These are phyloP conservation scores for Neotropicomus parvogracilis DNA, from an alignment of 1,284 basidiomycete genomes.

Conservation along the genomic window DNA sequence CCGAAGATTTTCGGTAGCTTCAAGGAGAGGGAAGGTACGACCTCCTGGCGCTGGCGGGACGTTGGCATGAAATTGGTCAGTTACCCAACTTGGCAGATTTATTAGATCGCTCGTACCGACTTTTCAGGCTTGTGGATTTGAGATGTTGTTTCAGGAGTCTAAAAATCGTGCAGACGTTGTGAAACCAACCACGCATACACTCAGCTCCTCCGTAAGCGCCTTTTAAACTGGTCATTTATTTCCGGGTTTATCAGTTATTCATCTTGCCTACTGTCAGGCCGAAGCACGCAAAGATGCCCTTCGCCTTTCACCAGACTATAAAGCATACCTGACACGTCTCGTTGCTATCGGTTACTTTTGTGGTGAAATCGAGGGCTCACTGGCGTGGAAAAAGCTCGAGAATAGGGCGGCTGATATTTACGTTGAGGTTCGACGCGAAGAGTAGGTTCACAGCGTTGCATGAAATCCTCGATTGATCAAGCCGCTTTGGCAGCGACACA, in stretches of 20 bases:
- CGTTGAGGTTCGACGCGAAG: slow-evolving; percentile 56
- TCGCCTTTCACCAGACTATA: slow-evolving; percentile 61
- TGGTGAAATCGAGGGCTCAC: slow-evolving; percentile 71
- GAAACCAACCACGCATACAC: slow-evolving; percentile 37
- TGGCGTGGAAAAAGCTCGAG: slow-evolving; percentile 71
- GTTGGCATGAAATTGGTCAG: slow-evolving; percentile 85
- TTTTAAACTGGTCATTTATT: background rate
- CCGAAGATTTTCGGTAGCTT: slow-evolving; percentile 87
- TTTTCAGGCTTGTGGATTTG: slow-evolving; percentile 82
- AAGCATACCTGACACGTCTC: slow-evolving; percentile 65
- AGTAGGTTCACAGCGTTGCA: slow-evolving; percentile 46
- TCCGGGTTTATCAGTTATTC: background rate
- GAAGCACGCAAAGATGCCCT: slow-evolving; percentile 65
- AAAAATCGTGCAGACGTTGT: slow-evolving; percentile 46
- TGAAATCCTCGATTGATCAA: slow-evolving; percentile 2
- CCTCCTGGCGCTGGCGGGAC: slow-evolving; percentile 73
- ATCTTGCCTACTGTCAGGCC: slow-evolving; percentile 35
- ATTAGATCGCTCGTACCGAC: background rate
- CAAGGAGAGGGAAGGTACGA: slow-evolving; percentile 56
- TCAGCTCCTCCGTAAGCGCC: slow-evolving; percentile 47
- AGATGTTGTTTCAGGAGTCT: slow-evolving; percentile 88
- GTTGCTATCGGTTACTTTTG: slow-evolving; percentile 69
- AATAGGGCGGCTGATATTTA: slow-evolving; percentile 66
- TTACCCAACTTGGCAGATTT: background rate
- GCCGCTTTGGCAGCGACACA: slow-evolving; percentile 42